Conservation (phyloP, 2,329 filamentous ascomycete genomes). For the Colletotrichum nymphaeae region DNA sequence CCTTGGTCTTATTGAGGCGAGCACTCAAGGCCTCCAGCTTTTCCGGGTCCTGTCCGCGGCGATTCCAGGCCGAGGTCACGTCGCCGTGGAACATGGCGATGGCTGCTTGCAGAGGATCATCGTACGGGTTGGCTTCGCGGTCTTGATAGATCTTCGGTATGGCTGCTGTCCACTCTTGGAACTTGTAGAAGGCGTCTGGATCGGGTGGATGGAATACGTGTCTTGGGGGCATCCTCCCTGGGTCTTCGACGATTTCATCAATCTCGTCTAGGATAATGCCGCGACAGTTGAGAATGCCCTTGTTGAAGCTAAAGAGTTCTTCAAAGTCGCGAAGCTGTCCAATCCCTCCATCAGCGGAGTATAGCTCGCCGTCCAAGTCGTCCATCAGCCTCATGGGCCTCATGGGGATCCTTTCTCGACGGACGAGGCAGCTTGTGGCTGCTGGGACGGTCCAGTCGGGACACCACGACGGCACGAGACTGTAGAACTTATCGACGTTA, state of each 20-base stretch:
- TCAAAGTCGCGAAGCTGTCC: not conserved
- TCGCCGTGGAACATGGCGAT: slow-evolving; percentile 11
- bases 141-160: not conserved
- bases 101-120: not conserved
- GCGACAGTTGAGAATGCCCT: not conserved
- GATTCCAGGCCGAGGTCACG: not conserved
- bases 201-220: not conserved
- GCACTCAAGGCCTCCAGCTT: not conserved
- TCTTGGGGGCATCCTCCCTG: too few relatives aligned
- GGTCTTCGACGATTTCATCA: not conserved
- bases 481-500: not conserved
- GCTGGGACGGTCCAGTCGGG: not conserved
- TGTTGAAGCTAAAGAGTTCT: not conserved
- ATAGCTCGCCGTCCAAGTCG: not conserved
- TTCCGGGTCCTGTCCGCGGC: not conserved
- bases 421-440: not conserved
- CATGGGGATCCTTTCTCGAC: not conserved
- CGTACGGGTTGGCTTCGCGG: not conserved
- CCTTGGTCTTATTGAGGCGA: too few relatives aligned
- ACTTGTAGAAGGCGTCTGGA: not conserved
- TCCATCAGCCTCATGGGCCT: not conserved
- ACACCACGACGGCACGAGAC: not conserved
- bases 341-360: not conserved
- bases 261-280: not conserved
- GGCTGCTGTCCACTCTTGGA: not conserved